A percentile compares a stretch with the other conserved stretches of the same genome.
Evolutionary conservation across 352 stramenopile genomes (phyloP).

Genomic region (Pythium aquatile): DNA sequence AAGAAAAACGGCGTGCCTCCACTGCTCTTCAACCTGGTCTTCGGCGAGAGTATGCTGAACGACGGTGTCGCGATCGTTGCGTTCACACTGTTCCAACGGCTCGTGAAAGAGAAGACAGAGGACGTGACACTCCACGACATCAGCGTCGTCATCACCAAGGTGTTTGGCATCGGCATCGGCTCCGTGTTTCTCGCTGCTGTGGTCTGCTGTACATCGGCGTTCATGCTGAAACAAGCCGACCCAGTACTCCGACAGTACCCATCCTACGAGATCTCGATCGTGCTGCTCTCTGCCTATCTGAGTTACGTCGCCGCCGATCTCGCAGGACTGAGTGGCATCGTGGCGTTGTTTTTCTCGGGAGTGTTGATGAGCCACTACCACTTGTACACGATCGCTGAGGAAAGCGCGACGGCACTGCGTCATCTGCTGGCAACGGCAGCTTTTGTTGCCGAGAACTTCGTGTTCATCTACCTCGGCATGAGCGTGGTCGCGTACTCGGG

Average conservation of each 20-base stretch:
- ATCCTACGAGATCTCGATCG: slow-evolving; percentile 87
- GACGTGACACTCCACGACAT: slow-evolving; percentile 77
- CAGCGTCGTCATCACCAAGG: slow-evolving; percentile 75
- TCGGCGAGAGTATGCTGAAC: slow-evolving; percentile 95
- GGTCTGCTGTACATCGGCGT: slow-evolving; percentile 77
- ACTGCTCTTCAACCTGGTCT: slow-evolving; percentile 94
- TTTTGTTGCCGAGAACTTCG: slow-evolving; percentile 87
- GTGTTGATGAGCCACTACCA: slow-evolving; percentile 89
- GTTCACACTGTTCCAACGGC: slow-evolving; percentile 78
- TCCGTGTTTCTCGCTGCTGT: slow-evolving; percentile 70
- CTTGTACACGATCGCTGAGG: slow-evolving; percentile 77
- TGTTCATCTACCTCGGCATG: slow-evolving; percentile 87
- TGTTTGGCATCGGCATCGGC: slow-evolving; percentile 81
- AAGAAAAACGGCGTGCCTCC: slow-evolving; percentile 87
- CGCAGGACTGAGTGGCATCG: slow-evolving; percentile 87
- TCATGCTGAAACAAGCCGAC: slow-evolving; percentile 79
- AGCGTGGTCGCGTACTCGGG: slow-evolving; percentile 78
- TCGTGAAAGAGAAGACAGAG: slow-evolving; percentile 68
- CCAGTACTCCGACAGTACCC: slow-evolving; percentile 71
- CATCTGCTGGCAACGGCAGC: slow-evolving; percentile 77
- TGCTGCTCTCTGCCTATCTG: slow-evolving; percentile 78
- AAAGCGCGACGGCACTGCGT: slow-evolving; percentile 69
- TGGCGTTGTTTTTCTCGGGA: slow-evolving; percentile 94
- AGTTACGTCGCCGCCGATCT: slow-evolving; percentile 81
- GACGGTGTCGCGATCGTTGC: slow-evolving; percentile 90